A percentile compares a stretch with the other conserved stretches of the same genome.
phyloP scores from a whole-genome alignment of 2,329 filamentous ascomycete species.

The Cordyceps cicadae region DNA sequence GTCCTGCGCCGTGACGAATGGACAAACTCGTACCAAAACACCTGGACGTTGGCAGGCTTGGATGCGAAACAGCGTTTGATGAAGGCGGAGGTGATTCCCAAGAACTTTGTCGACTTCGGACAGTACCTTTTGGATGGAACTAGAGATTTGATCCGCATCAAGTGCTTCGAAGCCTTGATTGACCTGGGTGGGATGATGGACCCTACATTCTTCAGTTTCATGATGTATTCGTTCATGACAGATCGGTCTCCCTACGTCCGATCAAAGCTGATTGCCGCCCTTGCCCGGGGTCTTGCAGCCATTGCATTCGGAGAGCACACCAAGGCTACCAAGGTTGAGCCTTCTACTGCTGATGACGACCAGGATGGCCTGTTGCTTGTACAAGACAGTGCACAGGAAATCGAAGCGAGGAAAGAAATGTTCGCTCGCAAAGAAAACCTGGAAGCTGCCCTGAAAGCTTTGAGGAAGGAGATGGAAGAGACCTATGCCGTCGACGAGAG shows the following conservation, averaged over 20 bases:
- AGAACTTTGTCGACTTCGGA: conserved; percentile 46
- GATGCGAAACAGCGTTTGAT: conserved; percentile 55
- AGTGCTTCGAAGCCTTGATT: conserved; percentile 55
- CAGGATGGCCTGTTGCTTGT: conserved; percentile 32
- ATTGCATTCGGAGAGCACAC: conserved; percentile 56
- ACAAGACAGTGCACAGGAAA: conserved; percentile 37
- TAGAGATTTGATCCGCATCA: conserved; percentile 54
- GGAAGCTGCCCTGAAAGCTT: conserved; percentile 41
- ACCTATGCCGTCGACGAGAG: conserved; percentile 30
- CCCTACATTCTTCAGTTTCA: conserved; percentile 44
- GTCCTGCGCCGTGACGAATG: conserved; percentile 62
- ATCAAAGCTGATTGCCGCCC: conserved; percentile 48
- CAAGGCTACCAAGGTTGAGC: conserved; percentile 34
- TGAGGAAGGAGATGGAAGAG: conserved; percentile 37
- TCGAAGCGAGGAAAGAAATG: conserved; percentile 53
- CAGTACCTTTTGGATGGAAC: conserved; percentile 60
- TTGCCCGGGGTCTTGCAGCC: conserved; percentile 51
- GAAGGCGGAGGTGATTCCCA: conserved; percentile 53
- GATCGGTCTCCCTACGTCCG: conserved; percentile 58
- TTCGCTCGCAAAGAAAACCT: conserved; percentile 58
- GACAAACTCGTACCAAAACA: conserved; percentile 59
- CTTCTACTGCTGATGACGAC: conserved; percentile 27
- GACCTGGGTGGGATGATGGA: conserved; percentile 55
- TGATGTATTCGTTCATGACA: conserved; percentile 51
- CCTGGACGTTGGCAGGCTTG: conserved; percentile 54